Percentiles rank a stretch among this genome's conserved stretches.
phyloP scores from a whole-genome alignment of 345 rosid species.

The Sapria himalayana region DNA sequence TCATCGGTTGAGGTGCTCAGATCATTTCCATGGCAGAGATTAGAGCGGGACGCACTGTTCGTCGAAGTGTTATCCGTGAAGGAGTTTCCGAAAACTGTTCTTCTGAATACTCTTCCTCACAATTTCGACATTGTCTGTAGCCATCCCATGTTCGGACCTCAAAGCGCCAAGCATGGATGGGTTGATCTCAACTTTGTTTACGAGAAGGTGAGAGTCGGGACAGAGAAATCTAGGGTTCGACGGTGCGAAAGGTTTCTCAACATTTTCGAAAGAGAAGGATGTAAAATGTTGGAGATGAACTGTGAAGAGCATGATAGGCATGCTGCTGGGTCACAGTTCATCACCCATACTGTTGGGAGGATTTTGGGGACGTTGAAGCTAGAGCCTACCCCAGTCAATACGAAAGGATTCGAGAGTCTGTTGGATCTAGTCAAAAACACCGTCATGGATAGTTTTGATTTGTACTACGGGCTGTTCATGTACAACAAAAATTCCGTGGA shows the following conservation, averaged over 20 bases:
- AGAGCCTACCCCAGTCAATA: slow-evolving; percentile 37
- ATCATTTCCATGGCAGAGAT: slow-evolving; percentile 35
- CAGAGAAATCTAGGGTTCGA: slow-evolving; percentile 13
- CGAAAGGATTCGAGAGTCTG: slow-evolving; percentile 31
- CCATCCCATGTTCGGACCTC: slow-evolving; percentile 73
- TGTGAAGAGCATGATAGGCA: slow-evolving; percentile 28
- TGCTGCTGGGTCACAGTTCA: slow-evolving; percentile 37
- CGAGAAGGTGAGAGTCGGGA: slow-evolving; percentile 45
- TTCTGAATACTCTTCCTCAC: slow-evolving; percentile 23
- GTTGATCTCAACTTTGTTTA: slow-evolving; percentile 26
- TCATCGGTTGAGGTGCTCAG: slow-evolving; percentile 30
- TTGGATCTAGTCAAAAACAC: slow-evolving; percentile 31
- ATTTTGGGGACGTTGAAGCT: slow-evolving; percentile 24
- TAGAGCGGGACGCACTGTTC: slow-evolving; percentile 42
- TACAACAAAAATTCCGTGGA: slow-evolving; percentile 39
- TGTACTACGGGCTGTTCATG: slow-evolving; percentile 60
- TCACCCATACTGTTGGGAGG: slow-evolving; percentile 34
- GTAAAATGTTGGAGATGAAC: slow-evolving; percentile 40
- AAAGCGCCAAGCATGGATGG: slow-evolving; percentile 42
- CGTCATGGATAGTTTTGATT: slow-evolving; percentile 47
- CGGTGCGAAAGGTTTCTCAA: slow-evolving; percentile 22
- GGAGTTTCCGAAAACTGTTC: slow-evolving; percentile 32
- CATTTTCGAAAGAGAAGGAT: slow-evolving; percentile 22
- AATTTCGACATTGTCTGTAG: slow-evolving; percentile 53
- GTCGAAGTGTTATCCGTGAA: slow-evolving; percentile 70